Evolutionary conservation across 257 asterid genomes (phyloP), one percentile per base, ranked within the genome.

Genomic region (Nicotiana paniculata): DNA sequence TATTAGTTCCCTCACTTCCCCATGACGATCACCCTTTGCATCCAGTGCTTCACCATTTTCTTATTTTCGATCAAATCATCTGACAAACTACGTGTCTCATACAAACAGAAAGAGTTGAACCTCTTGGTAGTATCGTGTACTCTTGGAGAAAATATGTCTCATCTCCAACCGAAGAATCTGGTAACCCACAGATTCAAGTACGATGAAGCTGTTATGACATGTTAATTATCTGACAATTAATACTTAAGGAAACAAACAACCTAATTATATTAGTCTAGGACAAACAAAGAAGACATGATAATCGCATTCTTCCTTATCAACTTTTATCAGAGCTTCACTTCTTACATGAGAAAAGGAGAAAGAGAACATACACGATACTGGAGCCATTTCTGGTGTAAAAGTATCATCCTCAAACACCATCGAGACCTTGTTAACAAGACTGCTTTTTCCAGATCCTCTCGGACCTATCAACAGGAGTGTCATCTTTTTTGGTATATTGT

Each of bases 391-490:
- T 32, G 99, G 86, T 81, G 77, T 78, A 82, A 86, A 89, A 7
- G 74, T 33, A 33, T 88, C 83, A 39, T 85, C 83, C 77, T 90
- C 97, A 15, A 93, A 84, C 43, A 86, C 88, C 66, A 79, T 81
- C 35, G 95, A 95, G 26, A 93, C 88, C 77, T 86, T 93, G 92
- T 93, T 95, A 30, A 95, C 85, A n/a, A 93, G 97, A 79, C 91
- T 91, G 88, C 98, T 95, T 88, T 95, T 95, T 32, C 99, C 97
- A 32, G 98, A 92, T 83, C 93, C 95, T 82, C 82, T 87, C 32
- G 93, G 97, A 80, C 99, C 99, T 46, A 91, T 80, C 82, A 93
- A 89, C 62, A 95, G 81, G 70, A 93, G 86, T 26, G 96, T 75
- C n/a, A 89, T 90, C 55, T 70, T 88, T 70, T 85, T 77, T 16